Percentiles rank a stretch among this genome's conserved stretches.
Conservation (phyloP, 768 basidiomycete species). For the Tricholoma furcatifolium region DNA sequence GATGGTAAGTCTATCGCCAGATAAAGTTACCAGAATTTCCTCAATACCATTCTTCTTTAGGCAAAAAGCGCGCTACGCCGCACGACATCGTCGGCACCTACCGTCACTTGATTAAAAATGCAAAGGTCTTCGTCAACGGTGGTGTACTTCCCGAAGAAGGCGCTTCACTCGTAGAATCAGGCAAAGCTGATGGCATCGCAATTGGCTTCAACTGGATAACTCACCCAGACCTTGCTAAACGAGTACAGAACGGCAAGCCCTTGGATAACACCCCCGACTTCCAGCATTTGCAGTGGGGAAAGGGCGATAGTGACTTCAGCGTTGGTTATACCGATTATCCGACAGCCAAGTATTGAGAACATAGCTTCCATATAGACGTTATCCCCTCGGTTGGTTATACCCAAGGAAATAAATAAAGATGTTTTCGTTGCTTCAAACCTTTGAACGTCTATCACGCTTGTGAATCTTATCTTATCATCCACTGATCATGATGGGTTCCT, state of each 20-base stretch:
- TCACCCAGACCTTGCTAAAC: conserved; percentile 40
- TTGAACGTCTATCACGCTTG: no score
- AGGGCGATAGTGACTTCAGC: conserved; percentile 20
- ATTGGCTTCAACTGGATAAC: conserved; percentile 37
- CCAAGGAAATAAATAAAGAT: no score
- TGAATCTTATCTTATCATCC: no score
- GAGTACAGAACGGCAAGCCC: conserved; percentile 32
- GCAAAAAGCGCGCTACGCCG: conserved; percentile 30
- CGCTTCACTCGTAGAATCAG: conserved; percentile 29
- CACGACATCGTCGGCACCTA: conserved; percentile 41
- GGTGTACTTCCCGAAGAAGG: conserved; percentile 36
- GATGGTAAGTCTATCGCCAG: conserved; percentile 26
- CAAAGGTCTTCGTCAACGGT: conserved; percentile 38
- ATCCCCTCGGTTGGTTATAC: no score
- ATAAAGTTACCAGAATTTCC: not conserved
- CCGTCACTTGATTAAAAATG: conserved; percentile 31
- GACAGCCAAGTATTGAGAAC: conserved; percentile 20
- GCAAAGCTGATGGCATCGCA: conserved; percentile 35
- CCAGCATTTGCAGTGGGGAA: conserved; percentile 25
- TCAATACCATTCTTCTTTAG: conserved; percentile 16
- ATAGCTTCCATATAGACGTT: no score
- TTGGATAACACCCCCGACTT: conserved; percentile 31
- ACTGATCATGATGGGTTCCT: no score
- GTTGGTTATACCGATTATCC: conserved; percentile 40
- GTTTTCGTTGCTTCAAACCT: no score